A percentile compares a stretch with the other conserved stretches of the same genome.
phyloP scores from a whole-genome alignment of 495 filamentous ascomycete species.

The Thozetella sp. region DNA sequence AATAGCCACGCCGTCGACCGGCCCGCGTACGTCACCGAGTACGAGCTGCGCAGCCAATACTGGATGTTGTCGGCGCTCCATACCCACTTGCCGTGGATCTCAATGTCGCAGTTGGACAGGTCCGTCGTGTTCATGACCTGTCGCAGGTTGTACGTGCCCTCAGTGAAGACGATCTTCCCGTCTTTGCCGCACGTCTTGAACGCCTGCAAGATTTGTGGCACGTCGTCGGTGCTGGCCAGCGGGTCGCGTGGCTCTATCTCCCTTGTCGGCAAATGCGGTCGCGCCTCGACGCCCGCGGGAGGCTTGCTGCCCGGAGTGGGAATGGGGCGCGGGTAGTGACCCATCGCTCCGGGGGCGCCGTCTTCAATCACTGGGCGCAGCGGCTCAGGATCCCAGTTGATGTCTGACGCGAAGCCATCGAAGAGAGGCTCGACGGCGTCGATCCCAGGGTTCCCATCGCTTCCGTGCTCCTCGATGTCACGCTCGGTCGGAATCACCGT shows the following conservation, averaged over 20 bases:
- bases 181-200: conserved; percentile 38
- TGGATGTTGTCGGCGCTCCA: conserved; percentile 38
- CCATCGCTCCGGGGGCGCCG: conserved; percentile 8
- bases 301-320: conserved; percentile 5
- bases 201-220: conserved; percentile 41
- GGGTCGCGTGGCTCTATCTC: background rate
- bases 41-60: conserved; percentile 37
- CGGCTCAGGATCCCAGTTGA: background rate
- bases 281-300: background rate
- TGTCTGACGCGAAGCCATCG: background rate
- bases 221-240: conserved; percentile 26
- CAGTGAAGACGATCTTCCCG: conserved; percentile 33
- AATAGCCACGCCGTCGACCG: conserved; percentile 40
- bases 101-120: conserved; percentile 36
- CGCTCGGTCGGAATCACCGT: conserved; percentile 12
- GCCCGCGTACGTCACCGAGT: conserved; percentile 35
- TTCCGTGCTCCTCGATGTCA: conserved; percentile 6
- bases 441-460: background rate
- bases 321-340: conserved; percentile 12
- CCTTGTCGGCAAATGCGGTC: background rate
- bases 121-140: conserved; percentile 43
- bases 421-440: background rate
- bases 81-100: conserved; percentile 39
- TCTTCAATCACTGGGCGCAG: background rate
- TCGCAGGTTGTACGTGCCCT: conserved; percentile 41